These are phyloP conservation scores for Yarrowia yakushimensis DNA, from an alignment of 805 yeast genomes.

Conservation along the genomic window DNA sequence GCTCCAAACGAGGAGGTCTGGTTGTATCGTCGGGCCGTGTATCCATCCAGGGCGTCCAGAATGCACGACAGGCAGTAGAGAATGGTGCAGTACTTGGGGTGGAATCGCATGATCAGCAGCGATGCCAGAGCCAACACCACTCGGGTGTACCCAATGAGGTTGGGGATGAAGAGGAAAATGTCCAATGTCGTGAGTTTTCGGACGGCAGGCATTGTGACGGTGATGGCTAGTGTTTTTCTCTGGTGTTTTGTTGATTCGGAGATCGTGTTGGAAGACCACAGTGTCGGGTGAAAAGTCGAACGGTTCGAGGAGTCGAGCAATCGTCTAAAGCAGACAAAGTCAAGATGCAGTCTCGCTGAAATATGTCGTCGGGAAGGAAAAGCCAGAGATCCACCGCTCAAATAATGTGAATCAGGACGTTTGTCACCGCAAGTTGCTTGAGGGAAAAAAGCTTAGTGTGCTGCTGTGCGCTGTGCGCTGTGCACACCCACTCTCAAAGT, in stretches of 20 bases:
- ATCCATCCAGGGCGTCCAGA: conserved; percentile 94
- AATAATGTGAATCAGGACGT: not conserved
- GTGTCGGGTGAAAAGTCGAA: not conserved
- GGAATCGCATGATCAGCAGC: conserved; percentile 73
- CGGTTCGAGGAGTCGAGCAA: not conserved
- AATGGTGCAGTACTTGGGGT: conserved; percentile 73
- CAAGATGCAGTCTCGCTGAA: not conserved
- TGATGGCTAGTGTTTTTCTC: not conserved
- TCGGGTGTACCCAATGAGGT: conserved; percentile 84
- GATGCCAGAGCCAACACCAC: conserved; percentile 79
- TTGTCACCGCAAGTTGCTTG: conserved; percentile 13
- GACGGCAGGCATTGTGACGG: not conserved
- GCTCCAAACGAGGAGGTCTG: conserved; percentile 95
- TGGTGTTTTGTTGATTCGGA: not conserved
- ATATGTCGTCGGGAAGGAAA: not conserved
- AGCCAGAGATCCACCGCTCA: not conserved
- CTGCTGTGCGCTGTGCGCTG: not conserved
- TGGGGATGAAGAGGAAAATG: conserved; percentile 80
- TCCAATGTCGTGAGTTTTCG: conserved; percentile 44
- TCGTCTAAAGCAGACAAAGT: not conserved
- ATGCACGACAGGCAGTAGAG: conserved; percentile 85
- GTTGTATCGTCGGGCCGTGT: conserved; percentile 82
- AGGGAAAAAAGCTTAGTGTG: conserved; percentile 24
- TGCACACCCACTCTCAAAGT: not conserved
- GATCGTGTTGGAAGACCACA: not conserved